Evolutionary conservation across 1,284 basidiomycete genomes (phyloP).

Genomic region (Schizophyllum commune): DNA sequence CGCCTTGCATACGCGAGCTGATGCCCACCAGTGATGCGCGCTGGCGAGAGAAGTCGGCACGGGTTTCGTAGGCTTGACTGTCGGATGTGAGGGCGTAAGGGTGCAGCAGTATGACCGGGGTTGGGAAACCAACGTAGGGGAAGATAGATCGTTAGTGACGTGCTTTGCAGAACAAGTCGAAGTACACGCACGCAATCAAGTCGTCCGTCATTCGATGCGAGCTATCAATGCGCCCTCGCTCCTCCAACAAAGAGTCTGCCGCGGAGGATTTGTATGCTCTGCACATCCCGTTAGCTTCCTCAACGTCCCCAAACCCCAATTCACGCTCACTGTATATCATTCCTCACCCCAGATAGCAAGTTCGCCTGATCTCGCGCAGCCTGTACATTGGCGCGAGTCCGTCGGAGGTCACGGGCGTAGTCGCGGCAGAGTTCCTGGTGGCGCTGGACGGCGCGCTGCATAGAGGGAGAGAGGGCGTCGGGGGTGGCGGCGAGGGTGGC

Average conservation of each 20-base stretch:
- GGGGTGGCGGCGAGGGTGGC: conserved; percentile 62
- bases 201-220: conserved; percentile 95
- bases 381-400: conserved; percentile 82
- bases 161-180: background rate
- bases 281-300: conserved; percentile 3
- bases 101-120: too few species aligned
- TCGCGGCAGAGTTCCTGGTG: conserved; percentile 90
- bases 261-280: conserved; percentile 87
- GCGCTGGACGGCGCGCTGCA: conserved; percentile 83
- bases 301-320: background rate
- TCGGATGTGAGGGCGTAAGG: background rate
- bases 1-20: conserved; percentile 76
- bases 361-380: conserved; percentile 82
- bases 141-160: too few species aligned
- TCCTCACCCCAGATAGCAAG: conserved; percentile 84
- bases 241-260: conserved; percentile 81
- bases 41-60: conserved; percentile 90
- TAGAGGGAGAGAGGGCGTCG: conserved; percentile 75
- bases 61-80: conserved; percentile 96
- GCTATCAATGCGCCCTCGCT: conserved; percentile 85
- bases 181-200: conserved; percentile 65
- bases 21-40: conserved; percentile 69
- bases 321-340: conserved; percentile 84
- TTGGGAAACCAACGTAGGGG: too few species aligned
- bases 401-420: conserved; percentile 73